A percentile compares a stretch with the other conserved stretches of the same genome.
phyloP scores from a whole-genome alignment of 331 rosid genomes.

The Acacia pycnantha region DNA sequence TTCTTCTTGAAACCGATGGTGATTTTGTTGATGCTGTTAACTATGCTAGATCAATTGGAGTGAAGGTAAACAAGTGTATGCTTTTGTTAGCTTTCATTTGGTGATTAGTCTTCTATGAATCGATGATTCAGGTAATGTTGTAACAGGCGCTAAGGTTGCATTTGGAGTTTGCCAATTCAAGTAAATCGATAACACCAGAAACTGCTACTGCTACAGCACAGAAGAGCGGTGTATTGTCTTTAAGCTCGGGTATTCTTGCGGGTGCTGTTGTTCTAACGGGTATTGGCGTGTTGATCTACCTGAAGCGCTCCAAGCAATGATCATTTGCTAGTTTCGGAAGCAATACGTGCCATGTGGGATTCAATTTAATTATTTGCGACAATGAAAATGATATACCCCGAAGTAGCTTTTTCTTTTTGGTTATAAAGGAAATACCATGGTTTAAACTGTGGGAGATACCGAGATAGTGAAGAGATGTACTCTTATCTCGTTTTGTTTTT shows the following conservation, averaged over 20 bases:
- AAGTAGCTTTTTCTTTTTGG: conserved; percentile 3
- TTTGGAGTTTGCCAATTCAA: conserved; percentile 61
- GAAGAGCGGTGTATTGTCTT: conserved; percentile 33
- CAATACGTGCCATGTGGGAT: conserved; percentile 9
- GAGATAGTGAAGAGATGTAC: conserved; percentile 11
- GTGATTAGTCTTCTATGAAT: neutral
- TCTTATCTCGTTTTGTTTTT: conserved; percentile 6
- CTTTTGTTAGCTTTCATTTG: conserved; percentile 21
- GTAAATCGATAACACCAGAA: conserved; percentile 20
- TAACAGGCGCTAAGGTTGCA: conserved; percentile 78
- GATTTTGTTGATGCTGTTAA: conserved; percentile 75
- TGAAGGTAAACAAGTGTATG: conserved; percentile 58
- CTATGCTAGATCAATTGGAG: conserved; percentile 68
- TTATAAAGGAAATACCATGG: neutral
- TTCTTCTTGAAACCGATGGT: conserved; percentile 67
- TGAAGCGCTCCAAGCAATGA: conserved; percentile 65
- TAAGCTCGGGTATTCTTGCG: conserved; percentile 52
- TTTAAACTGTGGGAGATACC: conserved; percentile 11
- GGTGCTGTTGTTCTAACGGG: conserved; percentile 62
- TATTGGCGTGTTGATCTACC: conserved; percentile 59
- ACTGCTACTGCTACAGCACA: conserved; percentile 27
- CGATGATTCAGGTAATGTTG: conserved; percentile 21
- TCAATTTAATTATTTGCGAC: neutral
- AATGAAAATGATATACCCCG: conserved; percentile 24
- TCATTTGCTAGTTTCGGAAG: neutral